Evolutionary conservation across 148 eudicot species (phyloP).

Genomic region (Salicornia ramosissima): DNA sequence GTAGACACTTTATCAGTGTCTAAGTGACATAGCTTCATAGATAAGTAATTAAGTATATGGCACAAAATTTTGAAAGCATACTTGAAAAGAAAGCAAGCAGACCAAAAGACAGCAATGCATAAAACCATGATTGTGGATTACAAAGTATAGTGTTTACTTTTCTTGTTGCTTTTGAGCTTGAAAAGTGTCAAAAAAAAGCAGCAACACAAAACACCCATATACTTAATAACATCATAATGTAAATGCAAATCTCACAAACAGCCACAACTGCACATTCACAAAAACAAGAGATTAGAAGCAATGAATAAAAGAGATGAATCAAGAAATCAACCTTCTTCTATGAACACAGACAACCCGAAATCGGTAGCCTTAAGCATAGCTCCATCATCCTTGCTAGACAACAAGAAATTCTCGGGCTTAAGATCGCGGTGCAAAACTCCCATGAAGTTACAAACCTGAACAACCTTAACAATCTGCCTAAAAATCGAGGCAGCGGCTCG

Average conservation of each 20-base stretch:
- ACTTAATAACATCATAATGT: background rate
- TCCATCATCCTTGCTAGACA: slow-evolving; percentile 54
- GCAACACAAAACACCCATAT: background rate
- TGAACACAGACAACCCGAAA: slow-evolving; percentile 85
- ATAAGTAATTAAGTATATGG: background rate
- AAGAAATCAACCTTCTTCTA: slow-evolving; percentile 65
- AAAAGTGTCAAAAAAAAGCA: background rate
- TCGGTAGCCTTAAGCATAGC: slow-evolving; percentile 80
- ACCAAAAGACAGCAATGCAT: background rate
- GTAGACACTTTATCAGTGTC: no score
- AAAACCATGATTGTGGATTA: background rate
- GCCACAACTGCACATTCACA: slow-evolving; percentile 6
- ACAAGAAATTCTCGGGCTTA: slow-evolving; percentile 90
- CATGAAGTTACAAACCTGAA: slow-evolving; percentile 85
- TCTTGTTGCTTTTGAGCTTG: background rate
- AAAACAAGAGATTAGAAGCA: background rate
- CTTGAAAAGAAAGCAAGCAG: background rate
- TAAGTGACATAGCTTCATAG: background rate
- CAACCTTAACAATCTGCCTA: slow-evolving; percentile 77
- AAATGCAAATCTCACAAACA: background rate
- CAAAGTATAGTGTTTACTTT: background rate
- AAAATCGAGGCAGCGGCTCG: slow-evolving; percentile 59
- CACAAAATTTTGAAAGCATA: background rate
- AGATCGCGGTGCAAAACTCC: slow-evolving; percentile 96
- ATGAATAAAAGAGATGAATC: background rate